A percentile compares a stretch with the other conserved stretches of the same genome.
These are phyloP conservation scores for Nannizziopsis arthrosporioides DNA, from an alignment of 2,329 filamentous ascomycete genomes.

Conservation along the genomic window DNA sequence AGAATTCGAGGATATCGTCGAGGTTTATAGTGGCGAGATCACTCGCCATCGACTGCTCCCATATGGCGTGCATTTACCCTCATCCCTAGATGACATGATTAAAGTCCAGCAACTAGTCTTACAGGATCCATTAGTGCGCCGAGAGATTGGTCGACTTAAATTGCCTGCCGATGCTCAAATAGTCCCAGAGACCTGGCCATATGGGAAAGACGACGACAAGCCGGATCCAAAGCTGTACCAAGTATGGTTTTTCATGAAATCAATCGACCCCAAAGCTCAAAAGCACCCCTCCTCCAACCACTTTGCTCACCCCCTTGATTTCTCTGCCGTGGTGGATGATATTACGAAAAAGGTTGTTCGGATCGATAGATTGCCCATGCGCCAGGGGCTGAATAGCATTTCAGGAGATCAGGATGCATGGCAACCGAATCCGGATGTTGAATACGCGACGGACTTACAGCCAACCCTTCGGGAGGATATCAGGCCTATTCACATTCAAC, in stretches of 20 bases:
- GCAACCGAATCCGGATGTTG: slow-evolving; percentile 6
- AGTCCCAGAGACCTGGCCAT: slow-evolving; percentile 3
- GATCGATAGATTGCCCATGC: slow-evolving; percentile 58
- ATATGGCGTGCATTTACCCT: slow-evolving; percentile 1
- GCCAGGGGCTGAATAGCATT: slow-evolving; percentile 21
- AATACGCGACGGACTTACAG: slow-evolving; percentile 5
- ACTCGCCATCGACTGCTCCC: slow-evolving; percentile 2
- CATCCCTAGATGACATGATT: slow-evolving; percentile 4
- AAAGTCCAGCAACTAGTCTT: background rate
- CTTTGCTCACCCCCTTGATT: slow-evolving; percentile 54
- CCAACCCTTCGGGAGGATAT: slow-evolving; percentile 1
- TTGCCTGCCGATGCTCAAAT: background rate
- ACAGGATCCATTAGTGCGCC: background rate
- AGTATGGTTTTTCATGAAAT: slow-evolving; percentile 6
- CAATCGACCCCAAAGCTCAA: slow-evolving; percentile 1
- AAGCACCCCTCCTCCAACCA: slow-evolving; percentile 37
- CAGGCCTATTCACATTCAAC: slow-evolving; percentile 28
- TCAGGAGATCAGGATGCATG: slow-evolving; percentile 3
- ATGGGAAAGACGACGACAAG: slow-evolving; percentile 1
- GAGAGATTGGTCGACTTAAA: slow-evolving; percentile 4
- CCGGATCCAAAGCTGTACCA: slow-evolving; percentile 2
- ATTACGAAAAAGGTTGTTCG: slow-evolving; percentile 52
- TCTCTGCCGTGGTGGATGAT: slow-evolving; percentile 54
- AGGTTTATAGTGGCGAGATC: background rate
- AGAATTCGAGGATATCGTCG: slow-evolving; percentile 4